Evolutionary conservation across 192 early-diverging fungal genomes (phyloP), one percentile per base, ranked within the genome.

Genomic region (Rhizophagus clarus): DNA sequence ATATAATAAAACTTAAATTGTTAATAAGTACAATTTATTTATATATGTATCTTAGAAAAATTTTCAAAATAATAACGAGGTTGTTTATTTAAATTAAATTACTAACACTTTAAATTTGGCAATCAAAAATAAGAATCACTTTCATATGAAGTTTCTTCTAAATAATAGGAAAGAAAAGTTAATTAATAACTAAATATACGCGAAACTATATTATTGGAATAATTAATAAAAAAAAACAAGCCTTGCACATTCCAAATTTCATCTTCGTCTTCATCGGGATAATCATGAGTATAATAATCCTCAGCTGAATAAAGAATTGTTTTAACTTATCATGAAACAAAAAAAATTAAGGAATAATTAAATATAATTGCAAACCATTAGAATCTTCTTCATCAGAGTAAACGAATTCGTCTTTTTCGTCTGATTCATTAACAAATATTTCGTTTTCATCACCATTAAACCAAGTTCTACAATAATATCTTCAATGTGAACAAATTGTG

Each of bases 261-360:
- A 24, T 88, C 89, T 70, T 94, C 92, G 14, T 89, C 89, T 70
- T 94, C 92, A 14, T 94, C 93, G 4, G 93, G 93, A 72, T 94
- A 94, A 79, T 93, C 92, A 81, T 94, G 92, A 74, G 89, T 88
- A 80, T 94, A 94, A 81, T 91, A 93, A 81, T 93, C 92, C 81
- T 94, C 93, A 1, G 93, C 90, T 85, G 84, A 80, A 68, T 61
- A 81, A 67, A 77, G 74, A 24, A 81, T 32, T 31, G 7, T 17
- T 47, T 73, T 7, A 26, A 17, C 31, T 32, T 34, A 40, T 40
- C 37, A 5, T 40, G 8, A 72, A 11, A 72, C 42, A 22, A 47
- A 10, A 26, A 31, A 15, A 60, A 47, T 29, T 51, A 51, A 24
- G 45, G 11, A 47, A 74, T 51, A 60, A 37, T 69, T 32, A 56